phyloP scores from a whole-genome alignment of 2,329 filamentous ascomycete species.

The Onygenales sp. region DNA sequence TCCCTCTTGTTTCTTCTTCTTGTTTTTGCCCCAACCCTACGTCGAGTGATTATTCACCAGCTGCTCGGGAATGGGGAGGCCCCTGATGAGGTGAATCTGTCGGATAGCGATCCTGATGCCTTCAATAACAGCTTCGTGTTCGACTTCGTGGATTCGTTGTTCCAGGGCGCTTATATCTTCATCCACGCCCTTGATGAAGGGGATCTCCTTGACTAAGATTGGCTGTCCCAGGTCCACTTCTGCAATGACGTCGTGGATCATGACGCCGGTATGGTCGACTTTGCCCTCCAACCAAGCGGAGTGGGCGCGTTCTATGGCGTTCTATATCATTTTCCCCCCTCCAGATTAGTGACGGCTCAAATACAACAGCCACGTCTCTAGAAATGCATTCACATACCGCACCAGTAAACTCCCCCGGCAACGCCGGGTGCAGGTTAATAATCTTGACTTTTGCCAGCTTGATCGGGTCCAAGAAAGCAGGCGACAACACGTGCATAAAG shows the following conservation, averaged over 20 bases:
- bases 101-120: constrained; percentile 42
- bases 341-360: too few relatives aligned
- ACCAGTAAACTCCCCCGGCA: constrained; percentile 68
- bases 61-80: not conserved
- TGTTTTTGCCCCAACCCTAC: too few relatives aligned
- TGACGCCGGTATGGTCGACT: constrained; percentile 64
- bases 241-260: constrained; percentile 76
- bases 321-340: constrained; percentile 13
- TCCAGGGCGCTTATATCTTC: constrained; percentile 59
- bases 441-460: constrained; percentile 53
- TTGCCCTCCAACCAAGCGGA: constrained; percentile 61
- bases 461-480: constrained; percentile 60
- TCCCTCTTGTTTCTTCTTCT: too few relatives aligned
- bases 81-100: constrained; percentile 14
- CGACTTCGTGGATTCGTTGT: constrained; percentile 62
- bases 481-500: constrained; percentile 76
- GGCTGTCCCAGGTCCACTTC: constrained; percentile 73
- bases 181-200: constrained; percentile 49
- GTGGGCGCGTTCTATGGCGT: constrained; percentile 70
- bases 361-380: not conserved
- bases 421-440: constrained; percentile 74
- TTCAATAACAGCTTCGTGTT: constrained; percentile 71
- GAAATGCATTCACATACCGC: constrained; percentile 31
- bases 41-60: too few relatives aligned
- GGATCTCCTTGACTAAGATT: constrained; percentile 61